These are phyloP conservation scores for Ceriops tagal DNA, from an alignment of 345 rosid species.

Conservation along the genomic window DNA sequence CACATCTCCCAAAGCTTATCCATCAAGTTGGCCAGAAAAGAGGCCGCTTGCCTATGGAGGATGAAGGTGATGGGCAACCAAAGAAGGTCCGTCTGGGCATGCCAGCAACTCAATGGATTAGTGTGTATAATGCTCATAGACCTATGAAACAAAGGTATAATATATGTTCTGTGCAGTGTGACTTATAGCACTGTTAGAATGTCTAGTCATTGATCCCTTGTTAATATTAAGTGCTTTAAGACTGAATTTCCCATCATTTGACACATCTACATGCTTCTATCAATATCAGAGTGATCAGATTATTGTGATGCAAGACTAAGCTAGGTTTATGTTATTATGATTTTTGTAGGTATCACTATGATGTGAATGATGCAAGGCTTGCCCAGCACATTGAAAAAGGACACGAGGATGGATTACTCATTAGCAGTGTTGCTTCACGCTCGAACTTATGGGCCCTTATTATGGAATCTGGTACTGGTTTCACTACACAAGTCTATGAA, in stretches of 20 bases:
- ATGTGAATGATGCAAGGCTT: conserved; percentile 73
- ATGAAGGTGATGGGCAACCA: conserved; percentile 86
- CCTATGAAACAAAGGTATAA: conserved; percentile 84
- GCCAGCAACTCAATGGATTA: conserved; percentile 87
- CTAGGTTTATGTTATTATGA: neutral
- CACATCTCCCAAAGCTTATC: conserved; percentile 20
- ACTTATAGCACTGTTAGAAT: too few relatives aligned
- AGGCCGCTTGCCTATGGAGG: conserved; percentile 55
- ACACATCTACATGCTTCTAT: neutral
- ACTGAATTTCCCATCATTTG: neutral
- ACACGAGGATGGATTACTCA: conserved; percentile 70
- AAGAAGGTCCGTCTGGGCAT: conserved; percentile 72
- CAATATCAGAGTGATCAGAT: neutral
- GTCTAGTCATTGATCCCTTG: neutral
- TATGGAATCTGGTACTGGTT: conserved; percentile 92
- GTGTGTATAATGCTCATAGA: conserved; percentile 77
- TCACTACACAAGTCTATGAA: conserved; percentile 74
- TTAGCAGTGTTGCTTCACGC: conserved; percentile 84
- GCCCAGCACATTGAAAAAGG: conserved; percentile 77
- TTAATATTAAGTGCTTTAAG: neutral
- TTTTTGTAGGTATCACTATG: conserved; percentile 72
- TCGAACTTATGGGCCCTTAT: conserved; percentile 87
- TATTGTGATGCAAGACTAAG: neutral
- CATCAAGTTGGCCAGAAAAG: conserved; percentile 71
- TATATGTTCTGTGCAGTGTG: neutral